Conservation (phyloP, 1,284 basidiomycete species). For the Ustilago crameri region DNA sequence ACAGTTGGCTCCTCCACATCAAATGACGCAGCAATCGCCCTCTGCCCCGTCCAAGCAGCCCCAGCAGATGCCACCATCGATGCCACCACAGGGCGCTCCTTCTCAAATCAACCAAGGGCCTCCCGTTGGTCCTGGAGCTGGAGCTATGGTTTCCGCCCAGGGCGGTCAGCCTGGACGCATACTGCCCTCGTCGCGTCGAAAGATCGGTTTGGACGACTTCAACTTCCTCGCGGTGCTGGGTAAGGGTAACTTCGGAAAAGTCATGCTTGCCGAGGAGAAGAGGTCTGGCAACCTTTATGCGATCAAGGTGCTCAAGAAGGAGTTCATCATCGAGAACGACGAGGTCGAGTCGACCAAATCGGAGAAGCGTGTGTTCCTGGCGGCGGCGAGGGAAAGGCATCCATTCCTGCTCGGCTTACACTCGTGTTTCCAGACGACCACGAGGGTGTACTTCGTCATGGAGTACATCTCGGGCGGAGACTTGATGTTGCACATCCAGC, state of each 20-base stretch:
- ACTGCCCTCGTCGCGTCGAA: slow-evolving; percentile 73
- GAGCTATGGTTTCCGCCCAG: slow-evolving; percentile 16
- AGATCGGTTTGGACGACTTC: slow-evolving; percentile 97
- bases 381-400: slow-evolving; percentile 94
- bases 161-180: slow-evolving; percentile 31
- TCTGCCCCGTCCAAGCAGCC: slow-evolving; percentile 3
- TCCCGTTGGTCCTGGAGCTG: slow-evolving; percentile 14
- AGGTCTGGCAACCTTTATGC: slow-evolving; percentile 86
- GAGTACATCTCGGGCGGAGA: slow-evolving; percentile 80
- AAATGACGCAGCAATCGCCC: slow-evolving; percentile 15
- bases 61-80: slow-evolving; percentile 10
- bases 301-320: slow-evolving; percentile 99
- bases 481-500: slow-evolving; percentile 83
- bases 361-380: slow-evolving; percentile 97
- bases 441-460: slow-evolving; percentile 88
- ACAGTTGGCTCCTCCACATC: slow-evolving; percentile 9
- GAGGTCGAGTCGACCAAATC: slow-evolving; percentile 99
- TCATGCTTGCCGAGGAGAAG: slow-evolving; percentile 99
- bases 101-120: slow-evolving; percentile 6
- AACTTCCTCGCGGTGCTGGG: slow-evolving; percentile 98
- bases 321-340: slow-evolving; percentile 99
- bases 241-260: slow-evolving; percentile 99
- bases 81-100: slow-evolving; percentile 7
- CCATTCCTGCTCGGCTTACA: slow-evolving; percentile 96
- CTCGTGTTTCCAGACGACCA: slow-evolving; percentile 99